Evolutionary conservation across 2,329 filamentous ascomycete genomes (phyloP).

Genomic region (Cyphellophora europaea): DNA sequence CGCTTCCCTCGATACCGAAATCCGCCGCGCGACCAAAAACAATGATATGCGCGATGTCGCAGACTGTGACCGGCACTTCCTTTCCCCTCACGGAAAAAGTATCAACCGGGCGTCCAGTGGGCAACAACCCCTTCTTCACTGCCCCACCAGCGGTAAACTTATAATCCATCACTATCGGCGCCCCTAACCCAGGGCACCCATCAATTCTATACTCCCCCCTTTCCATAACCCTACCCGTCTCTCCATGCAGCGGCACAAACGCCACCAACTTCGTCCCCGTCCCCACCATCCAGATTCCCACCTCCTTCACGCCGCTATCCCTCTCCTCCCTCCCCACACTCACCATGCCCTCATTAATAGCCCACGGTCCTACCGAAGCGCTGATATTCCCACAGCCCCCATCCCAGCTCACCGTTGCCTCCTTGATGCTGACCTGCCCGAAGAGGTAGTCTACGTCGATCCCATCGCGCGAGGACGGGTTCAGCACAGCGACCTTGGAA

Average conservation of each 20-base stretch:
- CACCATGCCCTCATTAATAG: constrained; percentile 13
- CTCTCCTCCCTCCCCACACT: constrained; percentile 19
- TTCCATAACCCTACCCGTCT: constrained; percentile 3
- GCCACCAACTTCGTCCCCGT: constrained; percentile 9
- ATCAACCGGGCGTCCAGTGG: constrained; percentile 6
- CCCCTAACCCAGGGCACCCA: constrained; percentile 9
- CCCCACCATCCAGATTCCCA: constrained; percentile 12
- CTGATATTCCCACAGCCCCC: constrained; percentile 15
- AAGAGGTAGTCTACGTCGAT: constrained; percentile 63
- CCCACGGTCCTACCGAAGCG: constrained; percentile 11
- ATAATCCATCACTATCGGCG: constrained; percentile 15
- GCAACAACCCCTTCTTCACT: constrained; percentile 8
- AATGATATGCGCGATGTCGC: constrained; percentile 12
- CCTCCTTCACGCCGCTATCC: constrained; percentile 5
- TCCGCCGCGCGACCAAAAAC: constrained; percentile 11
- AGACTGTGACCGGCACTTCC: constrained; percentile 11
- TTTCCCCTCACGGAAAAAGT: constrained; percentile 5
- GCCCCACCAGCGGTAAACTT: constrained; percentile 4
- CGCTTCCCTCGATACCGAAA: constrained; percentile 8
- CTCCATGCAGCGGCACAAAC: constrained; percentile 13
- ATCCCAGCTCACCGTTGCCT: constrained; percentile 51
- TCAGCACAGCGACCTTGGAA: constrained; percentile 62
- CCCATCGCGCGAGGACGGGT: constrained; percentile 36
- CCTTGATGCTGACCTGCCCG: constrained; percentile 55
- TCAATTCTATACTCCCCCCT: constrained; percentile 7